A percentile compares a stretch with the other conserved stretches of the same genome.
These are phyloP conservation scores for Penicillium robsamsonii DNA, from an alignment of 495 filamentous ascomycete genomes.

Conservation along the genomic window DNA sequence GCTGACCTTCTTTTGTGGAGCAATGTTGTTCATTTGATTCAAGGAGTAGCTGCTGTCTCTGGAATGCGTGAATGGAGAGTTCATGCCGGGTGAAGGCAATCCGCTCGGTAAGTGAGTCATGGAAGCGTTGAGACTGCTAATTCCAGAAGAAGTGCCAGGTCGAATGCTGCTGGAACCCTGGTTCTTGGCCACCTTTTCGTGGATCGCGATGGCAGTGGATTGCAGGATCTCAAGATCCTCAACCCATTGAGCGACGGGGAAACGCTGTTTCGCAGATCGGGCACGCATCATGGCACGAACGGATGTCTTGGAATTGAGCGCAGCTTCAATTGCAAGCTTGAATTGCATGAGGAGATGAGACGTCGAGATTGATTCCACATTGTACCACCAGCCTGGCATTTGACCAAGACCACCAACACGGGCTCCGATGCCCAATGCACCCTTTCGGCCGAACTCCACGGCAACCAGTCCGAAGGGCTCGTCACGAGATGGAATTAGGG, in stretches of 20 bases:
- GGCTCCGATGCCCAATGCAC: slow-evolving; percentile 71
- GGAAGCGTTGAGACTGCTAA: slow-evolving; percentile 32
- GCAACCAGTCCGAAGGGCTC: slow-evolving; percentile 78
- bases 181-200: slow-evolving; percentile 39
- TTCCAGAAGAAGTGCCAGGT: slow-evolving; percentile 36
- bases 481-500: slow-evolving; percentile 74
- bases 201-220: slow-evolving; percentile 50
- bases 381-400: slow-evolving; percentile 75
- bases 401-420: slow-evolving; percentile 65
- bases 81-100: slow-evolving; percentile 45
- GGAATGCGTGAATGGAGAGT: slow-evolving; percentile 28
- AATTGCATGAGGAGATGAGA: slow-evolving; percentile 71
- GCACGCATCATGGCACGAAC: slow-evolving; percentile 68
- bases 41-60: slow-evolving; percentile 28
- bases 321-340: slow-evolving; percentile 64
- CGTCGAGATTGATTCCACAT: slow-evolving; percentile 67
- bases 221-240: slow-evolving; percentile 62
- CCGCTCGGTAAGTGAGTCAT: slow-evolving; percentile 25
- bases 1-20: slow-evolving; percentile 44
- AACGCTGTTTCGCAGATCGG: slow-evolving; percentile 69
- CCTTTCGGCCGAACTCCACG: slow-evolving; percentile 77
- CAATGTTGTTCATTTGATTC: slow-evolving; percentile 48
- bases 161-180: slow-evolving; percentile 36
- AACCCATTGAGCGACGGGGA: slow-evolving; percentile 69
- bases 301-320: slow-evolving; percentile 58